Evolutionary conservation across 2,329 filamentous ascomycete genomes (phyloP).

Genomic region (Neurospora crassa): DNA sequence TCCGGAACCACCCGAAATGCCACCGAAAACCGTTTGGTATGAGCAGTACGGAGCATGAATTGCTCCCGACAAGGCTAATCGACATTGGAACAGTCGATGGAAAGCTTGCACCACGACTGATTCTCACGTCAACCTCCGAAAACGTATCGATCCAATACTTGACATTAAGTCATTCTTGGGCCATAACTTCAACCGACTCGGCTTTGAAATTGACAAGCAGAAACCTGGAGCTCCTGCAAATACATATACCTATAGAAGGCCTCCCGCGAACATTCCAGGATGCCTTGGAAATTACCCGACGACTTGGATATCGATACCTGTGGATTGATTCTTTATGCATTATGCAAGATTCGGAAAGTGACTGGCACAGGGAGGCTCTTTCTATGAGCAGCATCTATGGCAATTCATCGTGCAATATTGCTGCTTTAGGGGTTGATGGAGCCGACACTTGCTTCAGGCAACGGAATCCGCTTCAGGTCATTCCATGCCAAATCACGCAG

Average conservation of each 20-base stretch:
- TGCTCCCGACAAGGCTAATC: background rate
- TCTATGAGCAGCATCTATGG: conserved; percentile 9
- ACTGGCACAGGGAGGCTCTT: conserved; percentile 9
- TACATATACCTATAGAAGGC: background rate
- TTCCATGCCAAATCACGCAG: background rate
- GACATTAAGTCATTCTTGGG: conserved; percentile 4
- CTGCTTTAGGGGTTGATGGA: background rate
- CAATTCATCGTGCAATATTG: conserved; percentile 3
- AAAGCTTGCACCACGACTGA: background rate
- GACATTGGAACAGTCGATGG: background rate
- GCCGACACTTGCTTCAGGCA: conserved; percentile 1
- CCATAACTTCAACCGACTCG: background rate
- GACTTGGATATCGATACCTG: background rate
- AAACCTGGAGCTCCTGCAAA: background rate
- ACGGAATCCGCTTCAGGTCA: background rate
- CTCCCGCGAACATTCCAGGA: background rate
- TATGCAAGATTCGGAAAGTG: conserved; percentile 5
- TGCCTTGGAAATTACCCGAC: background rate
- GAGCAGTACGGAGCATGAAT: no score
- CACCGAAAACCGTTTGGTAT: background rate
- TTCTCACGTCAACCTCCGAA: background rate
- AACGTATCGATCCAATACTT: background rate
- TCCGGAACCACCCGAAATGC: background rate
- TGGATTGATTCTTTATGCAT: conserved; percentile 5
- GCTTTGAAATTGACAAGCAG: background rate